A percentile compares a stretch with the other conserved stretches of the same genome.
phyloP scores from a whole-genome alignment of 2,329 filamentous ascomycete genomes.

The Meredithiella fracta region DNA sequence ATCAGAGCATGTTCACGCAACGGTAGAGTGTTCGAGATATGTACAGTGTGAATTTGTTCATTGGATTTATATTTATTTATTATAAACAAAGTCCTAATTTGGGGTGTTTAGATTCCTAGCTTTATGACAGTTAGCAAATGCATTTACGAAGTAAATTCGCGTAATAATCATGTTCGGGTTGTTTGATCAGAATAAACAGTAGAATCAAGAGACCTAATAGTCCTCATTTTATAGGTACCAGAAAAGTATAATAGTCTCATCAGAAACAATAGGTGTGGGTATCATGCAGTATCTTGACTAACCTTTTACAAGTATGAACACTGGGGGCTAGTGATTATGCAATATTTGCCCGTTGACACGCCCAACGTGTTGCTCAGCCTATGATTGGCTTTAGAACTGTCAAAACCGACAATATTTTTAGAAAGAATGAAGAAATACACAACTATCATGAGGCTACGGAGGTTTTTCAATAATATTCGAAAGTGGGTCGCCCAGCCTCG shows the following conservation, averaged over 20 bases:
- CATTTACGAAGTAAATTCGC: background rate
- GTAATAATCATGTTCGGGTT: background rate
- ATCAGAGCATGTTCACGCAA: too few relatives aligned
- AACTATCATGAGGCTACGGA: constrained; percentile 2
- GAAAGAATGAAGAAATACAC: background rate
- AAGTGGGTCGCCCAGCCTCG: constrained; percentile 12
- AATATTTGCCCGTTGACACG: background rate
- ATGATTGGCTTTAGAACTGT: background rate
- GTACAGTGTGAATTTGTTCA: too few relatives aligned
- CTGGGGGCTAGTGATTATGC: background rate
- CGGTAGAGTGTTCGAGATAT: too few relatives aligned
- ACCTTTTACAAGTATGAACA: background rate
- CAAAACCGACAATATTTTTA: constrained; percentile 1
- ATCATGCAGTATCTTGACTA: constrained; percentile 6
- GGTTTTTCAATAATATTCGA: constrained; percentile 6
- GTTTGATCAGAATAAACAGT: constrained; percentile 14
- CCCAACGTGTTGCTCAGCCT: background rate
- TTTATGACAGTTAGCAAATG: constrained; percentile 8
- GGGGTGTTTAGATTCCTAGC: background rate
- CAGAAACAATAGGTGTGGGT: constrained; percentile 29
- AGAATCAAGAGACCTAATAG: constrained; percentile 15
- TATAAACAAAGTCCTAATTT: too few relatives aligned
- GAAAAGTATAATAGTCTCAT: constrained; percentile 56
- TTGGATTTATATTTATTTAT: too few relatives aligned
- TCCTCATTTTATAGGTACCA: constrained; percentile 97